These are phyloP conservation scores for Rachicladosporium sp. DNA, from an alignment of 2,329 filamentous ascomycete species.

Conservation along the genomic window DNA sequence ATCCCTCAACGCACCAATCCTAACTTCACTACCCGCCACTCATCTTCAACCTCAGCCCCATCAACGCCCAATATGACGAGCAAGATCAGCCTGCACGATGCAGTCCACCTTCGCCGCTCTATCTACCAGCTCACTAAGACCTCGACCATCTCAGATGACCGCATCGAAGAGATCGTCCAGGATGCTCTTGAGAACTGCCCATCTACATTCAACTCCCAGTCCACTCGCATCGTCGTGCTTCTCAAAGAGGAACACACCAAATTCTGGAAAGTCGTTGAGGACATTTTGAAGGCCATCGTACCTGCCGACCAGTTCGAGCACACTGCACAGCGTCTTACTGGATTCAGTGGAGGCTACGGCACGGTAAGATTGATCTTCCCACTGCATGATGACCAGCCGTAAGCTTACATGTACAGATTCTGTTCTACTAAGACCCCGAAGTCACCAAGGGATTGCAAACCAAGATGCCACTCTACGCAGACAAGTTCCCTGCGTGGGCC, in stretches of 20 bases:
- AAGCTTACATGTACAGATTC: slow-evolving; percentile 35
- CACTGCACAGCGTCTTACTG: slow-evolving; percentile 38
- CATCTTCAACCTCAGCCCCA: slow-evolving; percentile 6
- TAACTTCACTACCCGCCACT: not conserved
- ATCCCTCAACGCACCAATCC: not conserved
- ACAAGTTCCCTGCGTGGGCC: slow-evolving; percentile 68
- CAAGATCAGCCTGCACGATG: slow-evolving; percentile 43
- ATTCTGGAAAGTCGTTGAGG: slow-evolving; percentile 65
- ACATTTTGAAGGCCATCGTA: slow-evolving; percentile 55
- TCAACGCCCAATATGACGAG: slow-evolving; percentile 26
- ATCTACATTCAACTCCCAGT: slow-evolving; percentile 80
- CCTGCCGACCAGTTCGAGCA: slow-evolving; percentile 50
- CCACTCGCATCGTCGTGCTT: slow-evolving; percentile 65
- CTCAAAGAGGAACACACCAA: slow-evolving; percentile 73
- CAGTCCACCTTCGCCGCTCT: slow-evolving; percentile 56
- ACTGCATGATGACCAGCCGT: not conserved
- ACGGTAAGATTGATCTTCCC: slow-evolving; percentile 44
- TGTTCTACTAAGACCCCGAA: slow-evolving; percentile 75
- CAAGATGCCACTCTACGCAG: slow-evolving; percentile 60
- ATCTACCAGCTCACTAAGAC: slow-evolving; percentile 37
- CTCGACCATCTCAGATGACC: slow-evolving; percentile 56
- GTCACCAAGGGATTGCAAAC: slow-evolving; percentile 54
- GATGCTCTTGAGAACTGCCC: slow-evolving; percentile 56
- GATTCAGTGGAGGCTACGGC: slow-evolving; percentile 62
- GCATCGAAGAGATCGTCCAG: slow-evolving; percentile 53